Evolutionary conservation across 106 monocot genomes (phyloP).

Genomic region (Xerophyta viscosa): DNA sequence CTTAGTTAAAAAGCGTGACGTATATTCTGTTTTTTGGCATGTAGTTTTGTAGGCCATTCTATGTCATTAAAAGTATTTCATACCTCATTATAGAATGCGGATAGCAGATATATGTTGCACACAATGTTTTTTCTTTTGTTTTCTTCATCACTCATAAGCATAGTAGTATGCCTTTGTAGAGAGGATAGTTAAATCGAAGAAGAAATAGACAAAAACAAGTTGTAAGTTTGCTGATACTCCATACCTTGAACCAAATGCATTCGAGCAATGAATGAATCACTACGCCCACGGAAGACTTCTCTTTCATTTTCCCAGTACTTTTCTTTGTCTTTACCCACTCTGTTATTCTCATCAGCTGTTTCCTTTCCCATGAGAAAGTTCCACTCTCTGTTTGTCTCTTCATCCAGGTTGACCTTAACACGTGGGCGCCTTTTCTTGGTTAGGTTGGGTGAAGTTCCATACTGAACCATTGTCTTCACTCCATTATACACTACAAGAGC

Average conservation of each 20-base stretch:
- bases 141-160: too few relatives aligned
- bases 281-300: slow-evolving; percentile 61
- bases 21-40: too few relatives aligned
- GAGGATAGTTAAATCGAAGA: too few relatives aligned
- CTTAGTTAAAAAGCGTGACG: too few relatives aligned
- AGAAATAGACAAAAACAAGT: too few relatives aligned
- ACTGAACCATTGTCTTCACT: slow-evolving; percentile 27
- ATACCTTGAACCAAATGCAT: slow-evolving; percentile 99
- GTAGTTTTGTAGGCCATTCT: too few relatives aligned
- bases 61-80: too few relatives aligned
- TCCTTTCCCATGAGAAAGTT: slow-evolving; percentile 85
- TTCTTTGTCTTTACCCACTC: slow-evolving; percentile 44
- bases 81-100: too few relatives aligned
- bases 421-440: slow-evolving; percentile 40
- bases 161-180: too few relatives aligned
- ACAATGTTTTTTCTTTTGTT: too few relatives aligned
- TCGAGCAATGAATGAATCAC: slow-evolving; percentile 79
- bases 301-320: slow-evolving; percentile 84
- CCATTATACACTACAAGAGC: background rate
- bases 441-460: slow-evolving; percentile 15
- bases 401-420: slow-evolving; percentile 64
- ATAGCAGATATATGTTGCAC: too few relatives aligned
- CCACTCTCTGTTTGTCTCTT: slow-evolving; percentile 71
- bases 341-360: slow-evolving; percentile 16
- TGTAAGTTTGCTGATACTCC: too few relatives aligned